Base-by-base conservation (phyloP, 306 rosid species). In the Begonia masoniana region DNA sequence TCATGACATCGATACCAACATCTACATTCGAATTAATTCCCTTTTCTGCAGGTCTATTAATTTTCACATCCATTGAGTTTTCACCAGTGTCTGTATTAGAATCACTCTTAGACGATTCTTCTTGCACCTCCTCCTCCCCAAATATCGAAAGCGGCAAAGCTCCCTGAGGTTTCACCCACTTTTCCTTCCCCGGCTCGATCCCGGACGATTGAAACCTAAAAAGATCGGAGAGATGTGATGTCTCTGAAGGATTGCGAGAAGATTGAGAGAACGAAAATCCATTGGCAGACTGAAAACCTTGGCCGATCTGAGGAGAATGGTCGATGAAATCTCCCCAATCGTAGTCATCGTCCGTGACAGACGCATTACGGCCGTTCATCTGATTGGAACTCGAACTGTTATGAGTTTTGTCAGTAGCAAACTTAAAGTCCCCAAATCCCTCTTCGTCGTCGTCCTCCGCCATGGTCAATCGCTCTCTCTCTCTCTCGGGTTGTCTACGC, bases 81-180 rank as follows among this genome's bases (percentile, higher is more conserved):
- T 55, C 63, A 48, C 63, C 50, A 13, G 43, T 58, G 13, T n/a
- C 71, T 55, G 62, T 42, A 47, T 47, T 36, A 52, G 57, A 61
- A 62, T 59, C 62, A 23, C 46, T 65, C 17, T 47, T 57, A 58
- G 56, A 58, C 4, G 70, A 68, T 58, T 70, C 70, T 56, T 54
- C 51, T 5, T 52, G 60, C 60, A 43, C 43, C 43, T 66, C 74
- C 53, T 74, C 82, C 62, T 70, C 89, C 10, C 97, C 94, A 43
- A 91, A 91, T 58, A 91, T 74, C 16, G 96, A 91, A n/a, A 91
- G 75, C 47, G 97, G 96, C 65, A 91, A 52, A 59, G 92, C 96
- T 13, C 96, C 96, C 13, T 19, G 75, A 15, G 76, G 72, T 62
- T 76, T 82, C 45, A 50, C 62, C 84, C 80, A 80, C 51, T 17